A percentile compares a stretch with the other conserved stretches of the same genome.
These are phyloP conservation scores for Calendula officinalis DNA, from an alignment of 129 eudicot species.

Conservation along the genomic window DNA sequence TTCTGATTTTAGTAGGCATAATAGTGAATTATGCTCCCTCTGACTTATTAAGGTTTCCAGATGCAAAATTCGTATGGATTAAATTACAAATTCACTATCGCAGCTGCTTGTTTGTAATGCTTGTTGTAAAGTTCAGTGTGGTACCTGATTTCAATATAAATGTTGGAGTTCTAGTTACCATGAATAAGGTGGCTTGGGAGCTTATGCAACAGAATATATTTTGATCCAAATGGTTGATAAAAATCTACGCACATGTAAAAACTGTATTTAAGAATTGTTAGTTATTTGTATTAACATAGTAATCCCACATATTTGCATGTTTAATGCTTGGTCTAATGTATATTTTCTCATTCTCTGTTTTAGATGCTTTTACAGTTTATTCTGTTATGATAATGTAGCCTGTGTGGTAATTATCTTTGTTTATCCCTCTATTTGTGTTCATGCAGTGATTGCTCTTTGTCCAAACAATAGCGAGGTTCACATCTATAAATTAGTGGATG, in stretches of 20 bases:
- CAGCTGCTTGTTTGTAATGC: constrained; percentile 1
- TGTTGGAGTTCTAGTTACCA: constrained; percentile 10
- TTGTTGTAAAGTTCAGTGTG: neutral
- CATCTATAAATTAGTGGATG: constrained; percentile 57
- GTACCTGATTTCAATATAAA: constrained; percentile 13
- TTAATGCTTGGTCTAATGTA: constrained; percentile 9
- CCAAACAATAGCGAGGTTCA: constrained; percentile 94
- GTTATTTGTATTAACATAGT: constrained; percentile 7
- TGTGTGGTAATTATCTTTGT: constrained; percentile 8
- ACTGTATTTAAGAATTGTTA: constrained; percentile 11
- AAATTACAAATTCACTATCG: neutral
- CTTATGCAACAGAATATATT: constrained; percentile 3
- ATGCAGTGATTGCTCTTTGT: constrained; percentile 91
- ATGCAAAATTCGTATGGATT: neutral
- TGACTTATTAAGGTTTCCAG: neutral
- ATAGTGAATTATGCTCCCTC: constrained; percentile 9
- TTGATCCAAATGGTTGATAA: constrained; percentile 12
- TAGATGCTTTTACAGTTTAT: constrained; percentile 10
- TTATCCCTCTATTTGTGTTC: neutral
- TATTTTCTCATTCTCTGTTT: neutral
- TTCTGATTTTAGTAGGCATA: constrained; percentile 14
- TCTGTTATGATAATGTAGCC: constrained; percentile 25
- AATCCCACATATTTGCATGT: constrained; percentile 3
- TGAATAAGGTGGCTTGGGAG: too few relatives aligned
- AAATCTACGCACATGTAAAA: constrained; percentile 2